Conservation (phyloP, 139 green algal species). For the Micromonas commoda region DNA sequence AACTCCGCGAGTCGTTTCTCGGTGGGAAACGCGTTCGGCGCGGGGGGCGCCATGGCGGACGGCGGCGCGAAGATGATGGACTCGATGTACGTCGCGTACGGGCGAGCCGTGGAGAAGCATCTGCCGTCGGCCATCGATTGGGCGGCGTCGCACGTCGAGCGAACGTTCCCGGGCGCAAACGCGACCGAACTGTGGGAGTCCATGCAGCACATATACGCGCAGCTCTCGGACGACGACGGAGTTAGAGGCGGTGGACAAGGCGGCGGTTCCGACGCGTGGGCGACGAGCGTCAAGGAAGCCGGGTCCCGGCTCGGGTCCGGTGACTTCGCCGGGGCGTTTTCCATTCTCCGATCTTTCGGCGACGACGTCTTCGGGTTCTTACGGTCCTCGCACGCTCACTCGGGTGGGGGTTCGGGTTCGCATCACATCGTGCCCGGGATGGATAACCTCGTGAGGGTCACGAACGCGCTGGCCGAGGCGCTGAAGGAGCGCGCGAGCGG, state of each 20-base stretch:
- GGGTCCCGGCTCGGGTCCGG: neutral
- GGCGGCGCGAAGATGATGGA: neutral
- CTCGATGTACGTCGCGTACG: no score
- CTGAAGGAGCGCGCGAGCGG: neutral
- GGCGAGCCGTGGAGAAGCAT: neutral
- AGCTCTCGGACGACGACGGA: neutral
- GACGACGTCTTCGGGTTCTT: no score
- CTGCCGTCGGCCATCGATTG: neutral
- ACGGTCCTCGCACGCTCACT: no score
- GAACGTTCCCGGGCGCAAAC: neutral
- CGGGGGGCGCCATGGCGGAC: neutral
- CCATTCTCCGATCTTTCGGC: no score
- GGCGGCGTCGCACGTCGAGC: neutral
- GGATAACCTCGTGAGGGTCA: neutral
- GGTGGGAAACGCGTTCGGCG: neutral
- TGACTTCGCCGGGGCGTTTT: neutral
- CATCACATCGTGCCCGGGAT: no score
- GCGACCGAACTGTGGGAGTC: neutral
- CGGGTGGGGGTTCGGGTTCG: no score
- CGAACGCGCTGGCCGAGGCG: neutral
- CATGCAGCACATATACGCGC: neutral
- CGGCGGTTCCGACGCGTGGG: neutral
- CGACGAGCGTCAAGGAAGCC: neutral
- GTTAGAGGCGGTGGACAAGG: neutral
- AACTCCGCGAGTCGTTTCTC: no score